Evolutionary conservation across 169 alveolate species (phyloP).

Genomic region (Eimeria zaria): DNA sequence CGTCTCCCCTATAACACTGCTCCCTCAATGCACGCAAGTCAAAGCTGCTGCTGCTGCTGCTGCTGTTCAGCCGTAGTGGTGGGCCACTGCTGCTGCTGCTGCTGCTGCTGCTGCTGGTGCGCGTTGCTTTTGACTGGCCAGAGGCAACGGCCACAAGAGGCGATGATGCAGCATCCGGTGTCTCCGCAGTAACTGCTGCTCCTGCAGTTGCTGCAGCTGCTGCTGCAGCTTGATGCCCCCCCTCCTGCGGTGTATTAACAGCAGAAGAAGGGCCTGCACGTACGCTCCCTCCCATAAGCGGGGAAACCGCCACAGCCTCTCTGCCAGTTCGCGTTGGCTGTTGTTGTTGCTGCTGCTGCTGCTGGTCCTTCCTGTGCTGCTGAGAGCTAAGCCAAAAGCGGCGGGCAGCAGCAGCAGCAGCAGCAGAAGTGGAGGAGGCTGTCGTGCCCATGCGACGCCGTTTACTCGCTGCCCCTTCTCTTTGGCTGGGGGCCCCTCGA

Average conservation of each 20-base stretch:
- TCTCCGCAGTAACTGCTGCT: constrained; percentile 43
- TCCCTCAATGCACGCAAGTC: constrained; percentile 45
- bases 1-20: constrained; percentile 53
- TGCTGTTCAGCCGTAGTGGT: constrained; percentile 6
- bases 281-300: neutral
- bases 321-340: neutral
- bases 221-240: neutral
- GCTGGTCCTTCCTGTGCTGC: constrained; percentile 62
- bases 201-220: constrained; percentile 34
- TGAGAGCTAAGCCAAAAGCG: constrained; percentile 70
- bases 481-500: constrained; percentile 14
- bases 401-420: constrained; percentile 74
- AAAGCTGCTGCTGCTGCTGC: constrained; percentile 60
- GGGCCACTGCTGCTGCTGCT: constrained; percentile 39
- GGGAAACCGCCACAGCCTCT: neutral
- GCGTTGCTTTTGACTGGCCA: neutral
- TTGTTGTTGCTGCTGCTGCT: neutral
- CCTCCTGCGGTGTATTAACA: neutral
- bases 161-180: constrained; percentile 13
- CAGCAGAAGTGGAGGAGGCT: constrained; percentile 12
- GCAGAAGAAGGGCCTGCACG: constrained; percentile 1
- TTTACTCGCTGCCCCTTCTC: constrained; percentile 31
- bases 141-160: neutral
- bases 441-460: constrained; percentile 33
- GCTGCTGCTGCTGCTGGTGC: constrained; percentile 30